A percentile compares a stretch with the other conserved stretches of the same genome.
Evolutionary conservation across 176 grass and related monocot genomes (phyloP).

Genomic region (Areca catechu): DNA sequence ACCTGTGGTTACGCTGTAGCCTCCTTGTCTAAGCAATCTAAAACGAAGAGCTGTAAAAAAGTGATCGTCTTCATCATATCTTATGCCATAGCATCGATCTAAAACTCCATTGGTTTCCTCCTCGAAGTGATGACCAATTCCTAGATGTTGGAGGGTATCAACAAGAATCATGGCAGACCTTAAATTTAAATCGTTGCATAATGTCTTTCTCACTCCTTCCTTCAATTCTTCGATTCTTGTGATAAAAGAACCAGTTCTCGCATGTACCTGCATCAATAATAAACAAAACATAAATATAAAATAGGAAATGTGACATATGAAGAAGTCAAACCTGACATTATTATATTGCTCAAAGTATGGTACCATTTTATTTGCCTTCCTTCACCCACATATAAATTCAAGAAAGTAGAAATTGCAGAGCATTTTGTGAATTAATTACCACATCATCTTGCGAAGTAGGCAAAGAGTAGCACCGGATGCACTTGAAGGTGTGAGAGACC

Average conservation of each 20-base stretch:
- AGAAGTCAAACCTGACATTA: too few species aligned
- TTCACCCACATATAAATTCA: too few species aligned
- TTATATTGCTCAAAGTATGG: too few species aligned
- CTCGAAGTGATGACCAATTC: not conserved
- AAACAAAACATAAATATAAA: not conserved
- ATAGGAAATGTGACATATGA: too few species aligned
- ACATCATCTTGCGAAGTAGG: too few species aligned
- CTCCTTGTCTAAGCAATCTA: not conserved
- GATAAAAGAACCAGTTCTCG: not conserved
- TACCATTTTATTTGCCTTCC: too few species aligned
- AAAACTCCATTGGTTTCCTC: not conserved
- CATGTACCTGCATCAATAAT: not conserved
- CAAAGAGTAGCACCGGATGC: too few species aligned
- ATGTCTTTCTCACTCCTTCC: not conserved
- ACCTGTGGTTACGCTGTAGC: not conserved
- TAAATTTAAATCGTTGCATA: not conserved
- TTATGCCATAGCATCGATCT: not conserved
- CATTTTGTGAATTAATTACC: too few species aligned
- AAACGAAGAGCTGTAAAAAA: not conserved
- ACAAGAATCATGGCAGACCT: not conserved
- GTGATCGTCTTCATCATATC: not conserved
- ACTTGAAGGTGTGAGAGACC: too few species aligned
- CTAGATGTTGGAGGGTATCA: not conserved
- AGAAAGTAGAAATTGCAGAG: too few species aligned
- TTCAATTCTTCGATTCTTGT: conserved; percentile 1